Evolutionary conservation across 495 filamentous ascomycete species (phyloP).

Genomic region (Lasiosphaeria hispida): DNA sequence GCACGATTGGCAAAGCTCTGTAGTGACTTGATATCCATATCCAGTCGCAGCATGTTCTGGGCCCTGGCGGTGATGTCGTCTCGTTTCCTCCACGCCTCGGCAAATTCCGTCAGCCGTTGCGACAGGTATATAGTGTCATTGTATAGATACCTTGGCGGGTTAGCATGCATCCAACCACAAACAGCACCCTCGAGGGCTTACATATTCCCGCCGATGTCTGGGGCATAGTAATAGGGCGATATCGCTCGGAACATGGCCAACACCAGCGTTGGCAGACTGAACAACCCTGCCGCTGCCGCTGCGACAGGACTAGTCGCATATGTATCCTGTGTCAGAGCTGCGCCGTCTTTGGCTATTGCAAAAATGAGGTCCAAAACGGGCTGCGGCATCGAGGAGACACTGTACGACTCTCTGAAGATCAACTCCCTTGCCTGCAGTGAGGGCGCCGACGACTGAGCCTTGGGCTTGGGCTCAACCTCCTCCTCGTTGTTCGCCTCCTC

Average conservation of each 20-base stretch:
- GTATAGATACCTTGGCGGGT: constrained; percentile 66
- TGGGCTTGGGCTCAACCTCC: constrained; percentile 4
- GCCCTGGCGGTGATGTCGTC: constrained; percentile 45
- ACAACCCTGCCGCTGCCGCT: constrained; percentile 70
- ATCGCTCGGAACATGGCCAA: constrained; percentile 90
- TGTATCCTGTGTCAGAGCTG: constrained; percentile 50
- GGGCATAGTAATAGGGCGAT: constrained; percentile 73
- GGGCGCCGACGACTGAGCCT: constrained; percentile 19
- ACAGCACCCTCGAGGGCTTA: constrained; percentile 23
- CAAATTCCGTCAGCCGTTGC: constrained; percentile 62
- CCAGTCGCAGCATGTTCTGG: constrained; percentile 56
- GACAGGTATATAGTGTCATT: constrained; percentile 84
- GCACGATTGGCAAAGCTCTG: constrained; percentile 77
- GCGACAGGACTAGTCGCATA: constrained; percentile 52
- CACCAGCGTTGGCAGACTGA: constrained; percentile 76
- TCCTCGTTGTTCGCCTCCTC: constrained; percentile 45
- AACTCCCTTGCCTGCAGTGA: constrained; percentile 47
- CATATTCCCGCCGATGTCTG: constrained; percentile 72
- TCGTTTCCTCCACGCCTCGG: constrained; percentile 48
- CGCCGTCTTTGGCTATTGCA: constrained; percentile 67
- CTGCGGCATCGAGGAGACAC: constrained; percentile 79
- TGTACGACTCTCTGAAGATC: constrained; percentile 82
- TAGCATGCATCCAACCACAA: constrained; percentile 1
- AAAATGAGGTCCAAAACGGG: constrained; percentile 68
- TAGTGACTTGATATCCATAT: constrained; percentile 68